Conservation (phyloP, 2,329 filamentous ascomycete species). For the Fusarium pseudocircinatum region DNA sequence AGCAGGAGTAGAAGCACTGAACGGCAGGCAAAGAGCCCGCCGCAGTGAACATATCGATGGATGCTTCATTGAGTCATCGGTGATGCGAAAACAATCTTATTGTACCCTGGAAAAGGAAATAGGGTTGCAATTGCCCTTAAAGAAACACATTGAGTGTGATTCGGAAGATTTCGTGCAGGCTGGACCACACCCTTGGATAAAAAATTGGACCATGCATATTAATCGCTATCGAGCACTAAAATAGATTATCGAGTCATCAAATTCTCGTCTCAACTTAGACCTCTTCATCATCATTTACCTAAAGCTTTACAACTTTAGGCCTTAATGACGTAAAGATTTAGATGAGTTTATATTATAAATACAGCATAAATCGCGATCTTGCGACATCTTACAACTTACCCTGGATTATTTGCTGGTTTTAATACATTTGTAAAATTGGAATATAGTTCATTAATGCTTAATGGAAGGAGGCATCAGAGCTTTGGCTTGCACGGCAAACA, state of each 20-base stretch:
- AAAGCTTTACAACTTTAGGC: background rate
- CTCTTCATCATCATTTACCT: background rate
- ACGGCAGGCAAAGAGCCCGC: conserved; percentile 8
- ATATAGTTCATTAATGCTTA: accelerated
- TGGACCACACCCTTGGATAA: background rate
- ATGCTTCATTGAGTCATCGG: conserved; percentile 15
- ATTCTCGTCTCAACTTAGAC: background rate
- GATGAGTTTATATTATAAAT: background rate
- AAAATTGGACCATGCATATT: conserved; percentile 13
- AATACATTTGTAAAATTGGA: accelerated
- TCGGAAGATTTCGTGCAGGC: conserved; percentile 3
- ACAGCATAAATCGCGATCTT: background rate
- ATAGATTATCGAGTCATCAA: background rate
- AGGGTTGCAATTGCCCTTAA: conserved; percentile 7
- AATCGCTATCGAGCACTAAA: no score
- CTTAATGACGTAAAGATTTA: background rate
- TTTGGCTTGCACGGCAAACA: background rate
- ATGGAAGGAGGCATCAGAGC: background rate
- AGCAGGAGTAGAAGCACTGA: background rate
- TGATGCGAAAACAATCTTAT: background rate
- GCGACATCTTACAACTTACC: background rate
- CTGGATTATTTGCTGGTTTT: background rate
- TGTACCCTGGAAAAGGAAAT: background rate
- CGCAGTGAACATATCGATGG: conserved; percentile 1
- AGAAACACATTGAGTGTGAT: background rate